Evolutionary conservation across 306 rosid genomes (phyloP).

Genomic region (Coriaria nepalensis): DNA sequence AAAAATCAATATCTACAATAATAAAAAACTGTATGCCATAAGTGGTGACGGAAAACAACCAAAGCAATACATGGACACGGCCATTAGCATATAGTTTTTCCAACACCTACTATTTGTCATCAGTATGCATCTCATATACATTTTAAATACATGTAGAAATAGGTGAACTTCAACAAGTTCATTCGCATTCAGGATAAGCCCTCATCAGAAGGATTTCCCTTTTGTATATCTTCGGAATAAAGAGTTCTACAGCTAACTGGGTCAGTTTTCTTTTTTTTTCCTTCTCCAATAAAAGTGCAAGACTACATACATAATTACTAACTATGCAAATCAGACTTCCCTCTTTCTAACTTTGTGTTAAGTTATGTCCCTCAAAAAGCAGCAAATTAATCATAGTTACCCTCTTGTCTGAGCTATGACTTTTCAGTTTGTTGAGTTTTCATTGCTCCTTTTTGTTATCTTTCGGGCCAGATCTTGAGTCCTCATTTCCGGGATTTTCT

Average conservation of each 20-base stretch:
- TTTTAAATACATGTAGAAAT: too few relatives aligned
- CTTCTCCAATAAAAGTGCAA: not conserved
- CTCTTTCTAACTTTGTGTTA: conserved; percentile 5
- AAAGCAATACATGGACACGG: too few relatives aligned
- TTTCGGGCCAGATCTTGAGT: conserved; percentile 29
- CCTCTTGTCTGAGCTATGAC: conserved; percentile 29
- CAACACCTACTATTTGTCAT: too few relatives aligned
- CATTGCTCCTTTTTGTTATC: conserved; percentile 31
- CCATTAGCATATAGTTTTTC: too few relatives aligned
- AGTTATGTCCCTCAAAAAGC: conserved; percentile 8
- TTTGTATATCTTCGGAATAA: too few relatives aligned
- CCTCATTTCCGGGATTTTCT: conserved; percentile 52
- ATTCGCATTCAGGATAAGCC: too few relatives aligned
- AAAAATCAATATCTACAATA: too few relatives aligned
- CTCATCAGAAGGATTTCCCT: too few relatives aligned
- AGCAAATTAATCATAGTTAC: conserved; percentile 28
- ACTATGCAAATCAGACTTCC: conserved; percentile 1
- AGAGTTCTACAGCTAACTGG: not conserved
- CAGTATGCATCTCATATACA: too few relatives aligned
- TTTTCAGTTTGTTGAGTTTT: conserved; percentile 45
- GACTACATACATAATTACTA: not conserved
- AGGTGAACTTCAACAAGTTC: too few relatives aligned
- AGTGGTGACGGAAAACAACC: too few relatives aligned
- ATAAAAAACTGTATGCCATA: too few relatives aligned
- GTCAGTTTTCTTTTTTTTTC: conserved; percentile 3